Evolutionary conservation across 768 basidiomycete genomes (phyloP).

Genomic region (Porphyrellus cyaneotinctus): DNA sequence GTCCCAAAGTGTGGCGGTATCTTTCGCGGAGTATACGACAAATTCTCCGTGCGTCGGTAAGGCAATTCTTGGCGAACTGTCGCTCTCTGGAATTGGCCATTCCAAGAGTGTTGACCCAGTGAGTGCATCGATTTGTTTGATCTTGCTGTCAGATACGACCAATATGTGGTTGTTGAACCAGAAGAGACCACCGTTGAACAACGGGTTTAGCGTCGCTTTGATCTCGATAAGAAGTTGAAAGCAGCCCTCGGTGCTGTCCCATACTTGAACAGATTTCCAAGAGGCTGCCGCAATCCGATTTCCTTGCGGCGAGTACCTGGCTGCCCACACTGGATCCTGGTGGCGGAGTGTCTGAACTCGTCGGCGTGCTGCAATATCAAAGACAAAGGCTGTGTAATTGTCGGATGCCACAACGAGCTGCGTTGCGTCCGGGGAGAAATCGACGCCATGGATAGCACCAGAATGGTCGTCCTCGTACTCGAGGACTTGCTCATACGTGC

Average conservation of each 20-base stretch:
- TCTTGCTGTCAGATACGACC: not conserved
- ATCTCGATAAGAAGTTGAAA: not conserved
- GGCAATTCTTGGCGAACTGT: not conserved
- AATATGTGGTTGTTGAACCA: not conserved
- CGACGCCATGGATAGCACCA: too few relatives aligned
- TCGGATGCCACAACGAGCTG: not conserved
- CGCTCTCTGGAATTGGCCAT: not conserved
- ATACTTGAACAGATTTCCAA: not conserved
- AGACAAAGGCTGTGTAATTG: not conserved
- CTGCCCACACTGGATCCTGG: not conserved
- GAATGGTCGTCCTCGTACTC: not conserved
- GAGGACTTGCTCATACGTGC: not conserved
- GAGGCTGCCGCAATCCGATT: too few relatives aligned
- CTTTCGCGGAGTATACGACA: not conserved
- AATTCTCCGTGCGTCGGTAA: not conserved
- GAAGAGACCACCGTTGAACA: not conserved
- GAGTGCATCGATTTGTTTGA: not conserved
- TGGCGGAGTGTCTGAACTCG: not conserved
- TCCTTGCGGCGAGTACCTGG: not conserved
- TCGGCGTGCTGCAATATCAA: not conserved
- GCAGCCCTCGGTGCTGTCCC: not conserved
- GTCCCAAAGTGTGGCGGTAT: not conserved
- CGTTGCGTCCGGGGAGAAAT: too few relatives aligned
- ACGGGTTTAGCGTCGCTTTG: not conserved
- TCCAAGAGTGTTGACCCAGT: not conserved